phyloP scores from a whole-genome alignment of 164 flowering plant genomes.

The Piper betle region DNA sequence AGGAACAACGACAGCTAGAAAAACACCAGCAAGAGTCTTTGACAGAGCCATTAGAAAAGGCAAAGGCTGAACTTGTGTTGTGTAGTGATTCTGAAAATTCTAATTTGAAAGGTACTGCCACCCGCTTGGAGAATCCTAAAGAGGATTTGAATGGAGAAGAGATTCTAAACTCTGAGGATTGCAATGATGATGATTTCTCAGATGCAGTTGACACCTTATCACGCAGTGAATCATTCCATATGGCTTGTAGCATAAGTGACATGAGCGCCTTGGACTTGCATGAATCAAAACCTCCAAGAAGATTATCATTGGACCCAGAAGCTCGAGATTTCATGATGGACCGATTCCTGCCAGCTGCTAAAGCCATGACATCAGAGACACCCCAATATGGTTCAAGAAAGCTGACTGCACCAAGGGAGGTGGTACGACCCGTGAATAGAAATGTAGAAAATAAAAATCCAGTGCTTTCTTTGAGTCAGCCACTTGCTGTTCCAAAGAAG shows the following conservation, averaged over 20 bases:
- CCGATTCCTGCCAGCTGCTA: constrained; percentile 86
- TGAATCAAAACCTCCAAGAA: constrained; percentile 24
- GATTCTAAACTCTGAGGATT: background rate
- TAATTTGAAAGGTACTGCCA: background rate
- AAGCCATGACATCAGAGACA: constrained; percentile 73
- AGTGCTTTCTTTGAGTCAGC: constrained; percentile 15
- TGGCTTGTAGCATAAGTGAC: constrained; percentile 70
- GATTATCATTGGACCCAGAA: constrained; percentile 31
- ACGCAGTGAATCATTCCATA: constrained; percentile 45
- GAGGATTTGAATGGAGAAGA: background rate
- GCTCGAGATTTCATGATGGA: constrained; percentile 76
- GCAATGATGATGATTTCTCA: constrained; percentile 14
- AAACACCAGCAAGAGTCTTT: constrained; percentile 1
- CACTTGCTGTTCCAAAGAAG: constrained; percentile 17
- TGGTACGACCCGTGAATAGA: constrained; percentile 18
- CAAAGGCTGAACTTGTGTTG: background rate
- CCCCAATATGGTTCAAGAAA: constrained; percentile 48
- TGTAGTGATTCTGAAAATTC: background rate
- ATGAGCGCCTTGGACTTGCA: constrained; percentile 49
- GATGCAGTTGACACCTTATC: constrained; percentile 78
- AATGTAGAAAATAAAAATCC: constrained; percentile 2
- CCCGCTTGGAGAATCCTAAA: background rate
- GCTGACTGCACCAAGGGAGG: constrained; percentile 23
- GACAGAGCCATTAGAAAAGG: background rate
- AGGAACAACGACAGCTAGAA: background rate